Conservation (phyloP, 1,139 yeast species). For the Komagataea norvegica region DNA sequence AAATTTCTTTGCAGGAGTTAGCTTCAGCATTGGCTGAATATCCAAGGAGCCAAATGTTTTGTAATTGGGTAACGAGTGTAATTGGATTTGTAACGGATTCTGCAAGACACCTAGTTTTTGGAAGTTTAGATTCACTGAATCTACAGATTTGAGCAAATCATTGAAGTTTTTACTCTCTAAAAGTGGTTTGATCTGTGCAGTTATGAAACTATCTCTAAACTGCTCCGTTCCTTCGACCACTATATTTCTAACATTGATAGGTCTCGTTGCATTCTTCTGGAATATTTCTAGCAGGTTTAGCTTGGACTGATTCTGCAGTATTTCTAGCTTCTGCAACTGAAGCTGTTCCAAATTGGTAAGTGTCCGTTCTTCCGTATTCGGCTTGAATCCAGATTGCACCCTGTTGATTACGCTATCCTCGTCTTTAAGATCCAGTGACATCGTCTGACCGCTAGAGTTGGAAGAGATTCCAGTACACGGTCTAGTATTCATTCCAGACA, state of each 20-base stretch:
- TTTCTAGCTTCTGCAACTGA: constrained; percentile 32
- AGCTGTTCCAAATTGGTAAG: constrained; percentile 29
- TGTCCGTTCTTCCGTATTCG: constrained; percentile 18
- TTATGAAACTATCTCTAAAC: constrained; percentile 48
- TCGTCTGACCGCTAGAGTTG: too few relatives aligned
- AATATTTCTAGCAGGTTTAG: constrained; percentile 40
- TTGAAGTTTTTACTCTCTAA: constrained; percentile 38
- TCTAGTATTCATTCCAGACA: too few relatives aligned
- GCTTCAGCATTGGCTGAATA: constrained; percentile 51
- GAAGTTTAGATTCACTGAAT: constrained; percentile 41
- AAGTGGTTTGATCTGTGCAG: constrained; percentile 52
- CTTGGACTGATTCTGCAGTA: constrained; percentile 38
- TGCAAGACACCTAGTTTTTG: constrained; percentile 31
- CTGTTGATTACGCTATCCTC: constrained; percentile 22
- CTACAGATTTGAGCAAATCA: constrained; percentile 38
- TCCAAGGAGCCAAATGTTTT: constrained; percentile 31
- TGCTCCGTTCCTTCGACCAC: constrained; percentile 51
- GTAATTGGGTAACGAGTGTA: constrained; percentile 24
- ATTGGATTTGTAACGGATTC: constrained; percentile 24
- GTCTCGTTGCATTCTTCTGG: constrained; percentile 33
- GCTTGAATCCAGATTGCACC: constrained; percentile 19
- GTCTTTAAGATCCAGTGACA: constrained; percentile 19
- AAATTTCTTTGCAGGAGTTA: constrained; percentile 60
- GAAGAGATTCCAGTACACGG: too few relatives aligned
- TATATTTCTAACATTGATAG: constrained; percentile 43